A percentile compares a stretch with the other conserved stretches of the same genome.
These are phyloP conservation scores for Heritiera fomes DNA, from an alignment of 345 rosid genomes.

Conservation along the genomic window DNA sequence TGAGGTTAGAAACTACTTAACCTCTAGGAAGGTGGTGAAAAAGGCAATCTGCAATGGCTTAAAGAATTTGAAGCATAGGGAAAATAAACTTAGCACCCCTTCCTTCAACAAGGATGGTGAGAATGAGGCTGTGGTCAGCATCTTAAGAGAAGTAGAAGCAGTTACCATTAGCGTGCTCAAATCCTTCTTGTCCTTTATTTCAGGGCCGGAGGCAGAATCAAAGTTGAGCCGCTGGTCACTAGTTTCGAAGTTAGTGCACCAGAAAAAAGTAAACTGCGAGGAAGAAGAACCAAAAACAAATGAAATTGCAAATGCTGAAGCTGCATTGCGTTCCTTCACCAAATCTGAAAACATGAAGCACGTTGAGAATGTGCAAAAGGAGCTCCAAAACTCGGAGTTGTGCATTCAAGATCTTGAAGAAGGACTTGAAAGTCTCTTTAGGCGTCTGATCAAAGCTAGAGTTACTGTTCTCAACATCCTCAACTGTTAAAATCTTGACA, in stretches of 20 bases:
- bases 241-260: conserved; percentile 39
- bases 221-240: conserved; percentile 36
- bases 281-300: conserved; percentile 29
- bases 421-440: conserved; percentile 41
- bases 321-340: conserved; percentile 26
- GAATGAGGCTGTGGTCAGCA: conserved; percentile 12
- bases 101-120: conserved; percentile 12
- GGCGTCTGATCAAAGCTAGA: conserved; percentile 39
- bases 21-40: conserved; percentile 44
- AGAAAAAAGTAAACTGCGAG: conserved; percentile 26
- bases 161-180: conserved; percentile 32
- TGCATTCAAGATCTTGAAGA: conserved; percentile 52
- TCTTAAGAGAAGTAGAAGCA: conserved; percentile 37
- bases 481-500: conserved; percentile 7
- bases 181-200: conserved; percentile 41
- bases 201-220: conserved; percentile 30
- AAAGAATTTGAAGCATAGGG: conserved; percentile 29
- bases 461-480: conserved; percentile 9
- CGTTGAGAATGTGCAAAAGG: conserved; percentile 18
- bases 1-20: conserved; percentile 41
- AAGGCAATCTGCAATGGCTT: conserved; percentile 44
- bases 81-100: conserved; percentile 21
- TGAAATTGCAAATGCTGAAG: conserved; percentile 40
- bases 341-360: conserved; percentile 12
- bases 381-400: conserved; percentile 32